Evolutionary conservation across 1,284 basidiomycete species (phyloP).

Genomic region (Rhodotorula sp.): DNA sequence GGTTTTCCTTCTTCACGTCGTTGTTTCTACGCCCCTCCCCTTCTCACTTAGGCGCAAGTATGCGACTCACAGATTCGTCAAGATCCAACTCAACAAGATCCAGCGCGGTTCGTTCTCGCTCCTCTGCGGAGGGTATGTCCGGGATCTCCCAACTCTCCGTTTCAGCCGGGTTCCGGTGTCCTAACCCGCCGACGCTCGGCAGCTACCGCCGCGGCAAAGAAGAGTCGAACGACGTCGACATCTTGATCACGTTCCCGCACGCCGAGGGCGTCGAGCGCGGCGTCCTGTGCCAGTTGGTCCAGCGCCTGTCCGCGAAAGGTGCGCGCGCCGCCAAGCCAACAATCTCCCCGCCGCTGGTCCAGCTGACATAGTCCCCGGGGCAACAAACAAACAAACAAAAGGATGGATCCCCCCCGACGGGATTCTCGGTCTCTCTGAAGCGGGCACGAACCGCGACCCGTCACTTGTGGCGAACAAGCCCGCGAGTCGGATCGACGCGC

Average conservation of each 20-base stretch:
- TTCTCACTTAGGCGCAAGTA: not conserved
- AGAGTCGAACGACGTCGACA: constrained; percentile 71
- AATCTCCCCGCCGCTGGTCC: constrained; percentile 44
- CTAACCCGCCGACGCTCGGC: not conserved
- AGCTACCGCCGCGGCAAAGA: constrained; percentile 73
- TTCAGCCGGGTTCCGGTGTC: not conserved
- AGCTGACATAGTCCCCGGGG: constrained; percentile 39
- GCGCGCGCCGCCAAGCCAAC: not conserved
- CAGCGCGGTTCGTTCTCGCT: constrained; percentile 63
- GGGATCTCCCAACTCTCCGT: too few relatives aligned
- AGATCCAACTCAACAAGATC: constrained; percentile 59
- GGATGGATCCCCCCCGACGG: constrained; percentile 30
- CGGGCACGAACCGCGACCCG: constrained; percentile 18
- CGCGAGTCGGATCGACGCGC: constrained; percentile 26
- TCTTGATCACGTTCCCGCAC: constrained; percentile 57
- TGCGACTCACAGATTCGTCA: constrained; percentile 50
- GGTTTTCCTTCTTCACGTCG: not conserved
- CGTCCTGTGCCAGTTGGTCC: constrained; percentile 14
- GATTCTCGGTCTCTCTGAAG: constrained; percentile 9
- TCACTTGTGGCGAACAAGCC: constrained; percentile 7
- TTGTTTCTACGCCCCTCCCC: constrained; percentile 56
- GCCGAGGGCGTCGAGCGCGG: constrained; percentile 32
- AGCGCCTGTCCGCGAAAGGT: constrained; percentile 27
- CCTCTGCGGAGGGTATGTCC: constrained; percentile 66
- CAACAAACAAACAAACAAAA: too few relatives aligned